These are phyloP conservation scores for Rosa persica DNA, from an alignment of 306 rosid genomes.

Conservation along the genomic window DNA sequence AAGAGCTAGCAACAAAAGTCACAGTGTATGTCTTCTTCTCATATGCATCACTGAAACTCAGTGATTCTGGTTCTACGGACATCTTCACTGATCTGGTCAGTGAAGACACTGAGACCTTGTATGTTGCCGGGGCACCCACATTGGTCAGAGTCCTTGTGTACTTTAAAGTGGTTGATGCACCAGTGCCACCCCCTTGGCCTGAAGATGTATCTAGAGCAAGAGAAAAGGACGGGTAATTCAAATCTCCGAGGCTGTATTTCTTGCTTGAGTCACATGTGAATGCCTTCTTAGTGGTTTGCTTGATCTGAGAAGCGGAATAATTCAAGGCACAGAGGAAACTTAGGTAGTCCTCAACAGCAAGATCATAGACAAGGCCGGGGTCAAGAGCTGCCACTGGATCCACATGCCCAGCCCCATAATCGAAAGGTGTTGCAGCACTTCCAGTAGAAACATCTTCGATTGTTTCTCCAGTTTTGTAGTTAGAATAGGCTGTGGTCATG, in stretches of 20 bases:
- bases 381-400: constrained; percentile 79
- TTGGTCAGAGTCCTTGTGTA: constrained; percentile 72
- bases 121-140: constrained; percentile 62
- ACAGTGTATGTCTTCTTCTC: constrained; percentile 75
- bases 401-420: constrained; percentile 86
- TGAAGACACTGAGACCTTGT: constrained; percentile 50
- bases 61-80: constrained; percentile 59
- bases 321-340: constrained; percentile 79
- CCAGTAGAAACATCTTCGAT: constrained; percentile 64
- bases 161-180: constrained; percentile 41
- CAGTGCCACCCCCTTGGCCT: constrained; percentile 42
- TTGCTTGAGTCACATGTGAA: constrained; percentile 54
- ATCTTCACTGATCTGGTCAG: constrained; percentile 56
- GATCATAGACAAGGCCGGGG: constrained; percentile 85
- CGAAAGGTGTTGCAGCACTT: constrained; percentile 69
- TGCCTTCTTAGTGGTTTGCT: constrained; percentile 41
- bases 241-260: constrained; percentile 59
- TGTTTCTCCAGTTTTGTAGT: constrained; percentile 55
- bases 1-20: constrained; percentile 49
- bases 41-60: constrained; percentile 39
- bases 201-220: constrained; percentile 66
- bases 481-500: constrained; percentile 82
- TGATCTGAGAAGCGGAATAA: constrained; percentile 50
- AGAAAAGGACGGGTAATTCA: constrained; percentile 88
- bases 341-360: constrained; percentile 58